phyloP scores from a whole-genome alignment of 345 rosid species.

The Barbarea vulgaris region DNA sequence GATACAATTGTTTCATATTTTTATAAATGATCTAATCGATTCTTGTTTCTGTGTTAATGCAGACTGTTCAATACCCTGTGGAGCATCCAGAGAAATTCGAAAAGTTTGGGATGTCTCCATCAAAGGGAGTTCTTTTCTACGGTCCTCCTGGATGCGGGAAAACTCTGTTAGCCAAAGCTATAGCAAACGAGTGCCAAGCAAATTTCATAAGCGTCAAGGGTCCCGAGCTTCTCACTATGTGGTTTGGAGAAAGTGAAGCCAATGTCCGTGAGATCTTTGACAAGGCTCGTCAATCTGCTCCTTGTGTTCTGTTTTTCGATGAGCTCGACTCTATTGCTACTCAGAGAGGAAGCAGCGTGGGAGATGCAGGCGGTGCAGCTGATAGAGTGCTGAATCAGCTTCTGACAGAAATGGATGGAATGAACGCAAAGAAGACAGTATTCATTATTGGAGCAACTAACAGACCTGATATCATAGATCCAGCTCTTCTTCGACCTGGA shows the following conservation, averaged over 20 bases:
- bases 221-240: constrained; percentile 95
- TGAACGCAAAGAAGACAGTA: constrained; percentile 93
- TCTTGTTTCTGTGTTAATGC: constrained; percentile 20
- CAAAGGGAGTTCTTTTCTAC: constrained; percentile 94
- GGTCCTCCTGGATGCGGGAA: constrained; percentile 99
- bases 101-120: constrained; percentile 96
- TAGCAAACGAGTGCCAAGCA: constrained; percentile 96
- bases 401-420: constrained; percentile 97
- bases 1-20: neutral
- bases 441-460: constrained; percentile 96
- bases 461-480: constrained; percentile 92
- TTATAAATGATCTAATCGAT: neutral
- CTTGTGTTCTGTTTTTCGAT: constrained; percentile 91
- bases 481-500: constrained; percentile 94
- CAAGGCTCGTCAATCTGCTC: constrained; percentile 95
- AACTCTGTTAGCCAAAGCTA: constrained; percentile 96
- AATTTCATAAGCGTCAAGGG: constrained; percentile 96
- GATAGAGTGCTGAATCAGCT: constrained; percentile 96
- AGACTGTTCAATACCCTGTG: constrained; percentile 99
- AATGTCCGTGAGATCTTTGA: constrained; percentile 95
- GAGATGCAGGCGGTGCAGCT: constrained; percentile 97
- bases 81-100: constrained; percentile 99
- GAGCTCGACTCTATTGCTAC: constrained; percentile 98
- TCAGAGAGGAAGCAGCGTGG: constrained; percentile 91
- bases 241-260: constrained; percentile 99